Conservation (phyloP, 345 rosid genomes). For the Hibiscus trionum region DNA sequence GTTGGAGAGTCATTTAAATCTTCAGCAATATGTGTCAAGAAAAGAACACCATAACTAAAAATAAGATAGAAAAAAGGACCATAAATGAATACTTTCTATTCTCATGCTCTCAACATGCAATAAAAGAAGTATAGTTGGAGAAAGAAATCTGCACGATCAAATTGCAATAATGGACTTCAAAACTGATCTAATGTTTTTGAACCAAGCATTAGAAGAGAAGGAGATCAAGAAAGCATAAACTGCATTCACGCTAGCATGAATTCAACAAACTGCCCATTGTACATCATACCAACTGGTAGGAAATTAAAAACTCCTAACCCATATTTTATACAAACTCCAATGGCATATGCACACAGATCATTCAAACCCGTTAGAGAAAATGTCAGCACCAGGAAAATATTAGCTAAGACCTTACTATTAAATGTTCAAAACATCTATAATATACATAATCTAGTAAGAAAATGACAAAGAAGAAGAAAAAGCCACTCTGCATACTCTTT, state of each 20-base stretch:
- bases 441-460: background rate
- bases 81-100: background rate
- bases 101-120: background rate
- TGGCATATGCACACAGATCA: background rate
- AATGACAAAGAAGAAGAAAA: slow-evolving; percentile 10
- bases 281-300: background rate
- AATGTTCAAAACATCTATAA: slow-evolving; percentile 1
- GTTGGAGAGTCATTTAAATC: slow-evolving; percentile 50
- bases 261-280: background rate
- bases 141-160: background rate
- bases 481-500: slow-evolving; percentile 41
- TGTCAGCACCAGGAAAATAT: background rate
- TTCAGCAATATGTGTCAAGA: slow-evolving; percentile 67
- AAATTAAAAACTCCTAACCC: background rate
- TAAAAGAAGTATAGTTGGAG: background rate
- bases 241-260: background rate
- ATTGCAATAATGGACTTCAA: background rate
- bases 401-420: background rate
- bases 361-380: background rate
- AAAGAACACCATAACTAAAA: slow-evolving; percentile 65
- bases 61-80: background rate
- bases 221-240: background rate
- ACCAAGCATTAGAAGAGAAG: background rate
- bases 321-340: background rate
- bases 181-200: background rate